phyloP scores from a whole-genome alignment of 1,139 yeast species.

The Candida neerlandica region DNA sequence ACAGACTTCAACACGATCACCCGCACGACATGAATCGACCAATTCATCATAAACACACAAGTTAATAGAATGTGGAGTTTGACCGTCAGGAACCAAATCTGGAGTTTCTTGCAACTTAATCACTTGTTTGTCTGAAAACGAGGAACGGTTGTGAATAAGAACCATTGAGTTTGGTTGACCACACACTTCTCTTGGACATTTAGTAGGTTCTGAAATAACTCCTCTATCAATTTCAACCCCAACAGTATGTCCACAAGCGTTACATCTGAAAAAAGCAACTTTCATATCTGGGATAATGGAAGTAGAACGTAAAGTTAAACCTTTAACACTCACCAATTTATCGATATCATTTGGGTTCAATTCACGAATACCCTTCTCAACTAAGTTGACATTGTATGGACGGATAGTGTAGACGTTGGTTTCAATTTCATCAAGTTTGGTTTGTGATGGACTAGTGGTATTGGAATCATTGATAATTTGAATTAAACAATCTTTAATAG shows the following conservation, averaged over 20 bases:
- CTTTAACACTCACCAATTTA: constrained; percentile 87
- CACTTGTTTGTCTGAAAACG: constrained; percentile 94
- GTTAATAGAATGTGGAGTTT: constrained; percentile 95
- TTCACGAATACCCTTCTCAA: constrained; percentile 85
- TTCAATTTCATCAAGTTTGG: constrained; percentile 65
- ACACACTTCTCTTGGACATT: constrained; percentile 89
- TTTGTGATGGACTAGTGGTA: constrained; percentile 35
- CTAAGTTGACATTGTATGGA: constrained; percentile 73
- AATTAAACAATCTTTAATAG: constrained; percentile 87
- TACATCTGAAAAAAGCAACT: constrained; percentile 93
- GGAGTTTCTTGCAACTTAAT: constrained; percentile 96
- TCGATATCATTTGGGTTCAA: constrained; percentile 95
- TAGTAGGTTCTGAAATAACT: constrained; percentile 87
- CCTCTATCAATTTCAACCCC: constrained; percentile 95
- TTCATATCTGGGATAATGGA: constrained; percentile 98
- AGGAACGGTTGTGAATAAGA: constrained; percentile 85
- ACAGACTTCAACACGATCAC: constrained; percentile 94
- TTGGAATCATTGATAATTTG: constrained; percentile 65
- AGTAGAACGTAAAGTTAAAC: constrained; percentile 85
- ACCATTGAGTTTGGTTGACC: constrained; percentile 88
- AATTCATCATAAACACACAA: constrained; percentile 94
- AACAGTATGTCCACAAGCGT: constrained; percentile 90
- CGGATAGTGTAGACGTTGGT: constrained; percentile 83
- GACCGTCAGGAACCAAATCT: constrained; percentile 98
- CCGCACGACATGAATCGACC: constrained; percentile 93